Evolutionary conservation across 78 protist species (phyloP).

Genomic region (Dictyostelium discoideum): dicty_2.7 NC_007089.4:4672001-4672500

Average conservation of each 20-base stretch:
- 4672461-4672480: not conserved
- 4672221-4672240: conserved; percentile 83
- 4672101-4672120: conserved; percentile 77
- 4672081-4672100: conserved; percentile 87
- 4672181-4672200: conserved; percentile 82
- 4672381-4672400: not conserved
- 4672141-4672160: conserved; percentile 54
- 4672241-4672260: conserved; percentile 87
- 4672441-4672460: not conserved
- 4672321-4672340: conserved; percentile 80
- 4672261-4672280: conserved; percentile 46
- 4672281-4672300: conserved; percentile 85
- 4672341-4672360: conserved; percentile 91
- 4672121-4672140: conserved; percentile 85
- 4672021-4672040: conserved; percentile 75
- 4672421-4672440: no score
- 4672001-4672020: conserved; percentile 69
- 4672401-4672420: conserved; percentile 25
- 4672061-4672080: conserved; percentile 93
- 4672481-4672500: not conserved
- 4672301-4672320: conserved; percentile 79
- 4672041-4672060: conserved; percentile 76
- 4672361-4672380: conserved; percentile 71
- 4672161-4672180: conserved; percentile 83
- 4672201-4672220: conserved; percentile 71